Conservation (phyloP, 108 stramenopile genomes). For the Fistulifera pelliculosa region DNA sequence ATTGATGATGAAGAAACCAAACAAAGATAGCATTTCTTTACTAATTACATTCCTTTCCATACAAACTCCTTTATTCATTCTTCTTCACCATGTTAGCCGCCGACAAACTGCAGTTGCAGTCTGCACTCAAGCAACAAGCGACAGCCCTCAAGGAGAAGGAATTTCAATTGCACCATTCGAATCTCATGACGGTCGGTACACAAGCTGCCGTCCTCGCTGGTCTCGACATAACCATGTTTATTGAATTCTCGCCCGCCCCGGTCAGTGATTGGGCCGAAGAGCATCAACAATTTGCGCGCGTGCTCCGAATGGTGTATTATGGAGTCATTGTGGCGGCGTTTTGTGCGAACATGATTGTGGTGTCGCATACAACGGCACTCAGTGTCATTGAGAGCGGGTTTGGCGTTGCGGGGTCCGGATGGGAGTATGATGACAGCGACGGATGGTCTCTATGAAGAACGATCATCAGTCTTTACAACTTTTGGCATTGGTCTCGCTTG, state of each 20-base stretch:
- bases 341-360: conserved; percentile 82
- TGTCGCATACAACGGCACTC: conserved; percentile 71
- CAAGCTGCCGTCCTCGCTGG: conserved; percentile 86
- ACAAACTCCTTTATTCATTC: neutral
- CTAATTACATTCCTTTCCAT: too few relatives aligned
- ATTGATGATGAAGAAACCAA: too few relatives aligned
- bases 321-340: conserved; percentile 65
- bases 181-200: conserved; percentile 74
- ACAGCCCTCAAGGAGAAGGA: conserved; percentile 90
- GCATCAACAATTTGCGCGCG: conserved; percentile 12
- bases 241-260: conserved; percentile 72
- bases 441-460: conserved; percentile 81
- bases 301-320: conserved; percentile 75
- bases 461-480: conserved; percentile 44
- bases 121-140: conserved; percentile 77
- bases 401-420: conserved; percentile 81
- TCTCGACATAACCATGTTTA: conserved; percentile 88
- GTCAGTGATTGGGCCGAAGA: conserved; percentile 52
- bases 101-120: conserved; percentile 85
- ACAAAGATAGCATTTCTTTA: too few relatives aligned
- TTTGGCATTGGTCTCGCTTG: conserved; percentile 69
- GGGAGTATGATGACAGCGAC: conserved; percentile 88
- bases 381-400: conserved; percentile 74
- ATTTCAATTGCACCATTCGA: conserved; percentile 84
- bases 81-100: conserved; percentile 65